Base-by-base conservation (phyloP, 2,329 filamentous ascomycete genomes). In the Stromatinia cepivora region DNA sequence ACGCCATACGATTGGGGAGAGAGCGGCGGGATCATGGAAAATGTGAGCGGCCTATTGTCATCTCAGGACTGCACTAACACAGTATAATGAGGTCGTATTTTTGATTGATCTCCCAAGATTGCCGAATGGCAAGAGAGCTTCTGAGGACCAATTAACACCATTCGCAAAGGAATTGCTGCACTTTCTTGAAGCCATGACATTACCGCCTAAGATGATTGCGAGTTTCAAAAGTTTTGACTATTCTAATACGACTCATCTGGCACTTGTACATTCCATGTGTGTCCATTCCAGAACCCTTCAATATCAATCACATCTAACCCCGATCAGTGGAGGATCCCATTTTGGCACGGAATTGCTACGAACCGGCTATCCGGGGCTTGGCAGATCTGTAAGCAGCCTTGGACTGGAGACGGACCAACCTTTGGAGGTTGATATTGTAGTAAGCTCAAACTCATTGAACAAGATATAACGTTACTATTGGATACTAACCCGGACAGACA, bases 221-320 rank as follows among this genome's bases (percentile, higher is more conserved):
- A 94, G 92, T 65, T 80, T 98, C 7, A 80, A 85, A 31, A 88
- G 87, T 45, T 98, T 96, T 79, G 93, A 98, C 79, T 98, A 97
- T 77, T 85, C 86, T 3, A 84, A 86, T 70, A 97, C 94, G 0
- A 79, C 80, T 15, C 81, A 86, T 45, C 85, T 96, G 72, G 91
- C 87, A 1, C 97, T 99, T 78, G 87, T 98, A 9, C 93, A 97
- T 78, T 90, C 91, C 10, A 92, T 96, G 90, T 93, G 80, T 79
- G 89, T 77, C 15, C 34, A 22, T 39, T n/a, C 17, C 68, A 71
- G 52, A 36, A 34, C 1, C 17, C 28, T 31, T 53, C 48, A 31
- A 31, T 22, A 39, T 52, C 8, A 28, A 25, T 64, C n/a, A 56
- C 66, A 48, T 48, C 46, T 68, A n/a, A 72, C 58, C 46, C 46